Percentiles rank a stretch among this genome's conserved stretches.
These are phyloP conservation scores for Fimicolochytrium jonesii DNA, from an alignment of 192 early-diverging fungal species.

Conservation along the genomic window DNA sequence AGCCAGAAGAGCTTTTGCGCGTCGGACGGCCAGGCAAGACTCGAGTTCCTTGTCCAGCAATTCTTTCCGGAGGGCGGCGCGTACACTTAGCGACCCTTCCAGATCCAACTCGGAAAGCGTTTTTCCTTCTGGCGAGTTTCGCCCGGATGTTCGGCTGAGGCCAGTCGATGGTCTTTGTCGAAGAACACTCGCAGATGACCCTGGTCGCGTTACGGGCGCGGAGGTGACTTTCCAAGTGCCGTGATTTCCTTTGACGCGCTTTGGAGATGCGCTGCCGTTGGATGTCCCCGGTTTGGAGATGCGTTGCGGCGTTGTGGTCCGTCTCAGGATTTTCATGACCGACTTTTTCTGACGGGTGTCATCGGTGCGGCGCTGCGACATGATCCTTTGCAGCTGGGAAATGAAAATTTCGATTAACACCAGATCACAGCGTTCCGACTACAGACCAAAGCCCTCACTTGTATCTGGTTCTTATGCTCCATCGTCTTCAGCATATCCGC, in stretches of 20 bases:
- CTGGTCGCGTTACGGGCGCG: neutral
- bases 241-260: constrained; percentile 1
- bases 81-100: constrained; percentile 20
- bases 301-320: constrained; percentile 22
- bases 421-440: too few species aligned
- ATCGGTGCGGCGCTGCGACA: constrained; percentile 4
- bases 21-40: constrained; percentile 28
- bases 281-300: constrained; percentile 13
- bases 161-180: neutral
- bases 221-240: constrained; percentile 18
- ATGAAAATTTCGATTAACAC: too few species aligned
- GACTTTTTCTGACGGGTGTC: neutral
- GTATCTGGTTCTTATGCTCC: constrained; percentile 33
- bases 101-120: neutral
- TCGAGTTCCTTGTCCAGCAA: constrained; percentile 49
- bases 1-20: constrained; percentile 28
- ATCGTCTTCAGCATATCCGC: constrained; percentile 35
- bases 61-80: constrained; percentile 44
- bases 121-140: neutral
- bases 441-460: constrained; percentile 16
- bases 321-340: constrained; percentile 32
- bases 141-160: neutral
- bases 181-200: neutral
- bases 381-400: neutral
- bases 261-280: constrained; percentile 17